Evolutionary conservation across 2,329 filamentous ascomycete species (phyloP).

Genomic region (Pseudomassariella vexata): DNA sequence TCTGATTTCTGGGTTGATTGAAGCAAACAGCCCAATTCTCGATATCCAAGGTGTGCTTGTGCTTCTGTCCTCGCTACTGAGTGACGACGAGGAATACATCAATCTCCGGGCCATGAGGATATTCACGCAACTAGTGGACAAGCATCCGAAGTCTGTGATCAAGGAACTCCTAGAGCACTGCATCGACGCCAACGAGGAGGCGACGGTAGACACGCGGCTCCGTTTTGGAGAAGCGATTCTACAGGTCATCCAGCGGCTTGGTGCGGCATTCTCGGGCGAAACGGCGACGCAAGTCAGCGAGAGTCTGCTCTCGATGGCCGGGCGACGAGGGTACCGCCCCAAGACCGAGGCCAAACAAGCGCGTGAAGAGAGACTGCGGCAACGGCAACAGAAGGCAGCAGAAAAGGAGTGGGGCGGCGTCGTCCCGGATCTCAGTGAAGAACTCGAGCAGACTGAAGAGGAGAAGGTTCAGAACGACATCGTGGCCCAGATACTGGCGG

Average conservation of each 20-base stretch:
- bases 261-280: constrained; percentile 49
- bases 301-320: constrained; percentile 57
- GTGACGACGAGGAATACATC: constrained; percentile 66
- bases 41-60: constrained; percentile 62
- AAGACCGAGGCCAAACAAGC: constrained; percentile 53
- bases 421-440: constrained; percentile 40
- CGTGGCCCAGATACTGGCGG: constrained; percentile 54
- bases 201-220: constrained; percentile 56
- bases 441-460: constrained; percentile 6
- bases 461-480: constrained; percentile 30
- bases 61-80: constrained; percentile 57
- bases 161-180: constrained; percentile 63
- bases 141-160: constrained; percentile 56
- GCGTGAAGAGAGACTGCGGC: constrained; percentile 41
- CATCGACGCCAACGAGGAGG: constrained; percentile 55
- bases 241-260: constrained; percentile 57
- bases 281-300: constrained; percentile 46
- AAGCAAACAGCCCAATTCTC: constrained; percentile 48
- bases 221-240: constrained; percentile 63
- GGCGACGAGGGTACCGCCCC: constrained; percentile 54
- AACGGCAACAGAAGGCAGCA: constrained; percentile 43
- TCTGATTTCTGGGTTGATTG: constrained; percentile 52
- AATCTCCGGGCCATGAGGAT: constrained; percentile 63
- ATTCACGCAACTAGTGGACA: constrained; percentile 54
- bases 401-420: constrained; percentile 51